These are phyloP conservation scores for Phytophthora vignae DNA, from an alignment of 352 stramenopile genomes.

Conservation along the genomic window DNA sequence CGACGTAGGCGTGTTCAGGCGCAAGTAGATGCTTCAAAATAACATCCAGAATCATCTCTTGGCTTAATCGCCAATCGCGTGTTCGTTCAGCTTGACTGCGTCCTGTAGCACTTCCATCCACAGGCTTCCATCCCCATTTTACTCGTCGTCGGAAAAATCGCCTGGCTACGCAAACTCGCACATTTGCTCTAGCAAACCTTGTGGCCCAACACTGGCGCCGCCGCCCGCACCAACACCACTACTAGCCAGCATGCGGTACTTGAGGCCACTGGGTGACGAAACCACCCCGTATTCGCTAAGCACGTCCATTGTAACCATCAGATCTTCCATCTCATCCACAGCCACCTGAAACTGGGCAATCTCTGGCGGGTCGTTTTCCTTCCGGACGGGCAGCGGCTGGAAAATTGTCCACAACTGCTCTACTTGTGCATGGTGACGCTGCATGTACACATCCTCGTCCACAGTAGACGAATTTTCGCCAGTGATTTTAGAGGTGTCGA, in stretches of 20 bases:
- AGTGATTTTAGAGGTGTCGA: conserved; percentile 24
- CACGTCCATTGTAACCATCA: conserved; percentile 77
- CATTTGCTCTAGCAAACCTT: conserved; percentile 60
- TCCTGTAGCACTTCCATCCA: conserved; percentile 74
- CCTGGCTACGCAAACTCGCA: conserved; percentile 47
- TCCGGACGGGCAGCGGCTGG: conserved; percentile 76
- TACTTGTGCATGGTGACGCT: conserved; percentile 43
- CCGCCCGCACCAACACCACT: conserved; percentile 16
- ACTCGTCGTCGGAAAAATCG: conserved; percentile 17
- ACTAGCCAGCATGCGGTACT: conserved; percentile 56
- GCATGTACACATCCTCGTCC: conserved; percentile 28
- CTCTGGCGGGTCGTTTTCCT: conserved; percentile 54
- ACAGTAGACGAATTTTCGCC: conserved; percentile 18
- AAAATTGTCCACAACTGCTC: conserved; percentile 79
- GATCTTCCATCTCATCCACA: conserved; percentile 77
- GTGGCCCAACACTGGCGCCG: conserved; percentile 23
- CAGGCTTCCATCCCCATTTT: conserved; percentile 23
- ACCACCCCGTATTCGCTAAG: conserved; percentile 59
- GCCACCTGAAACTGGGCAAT: conserved; percentile 72
- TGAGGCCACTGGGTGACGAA: conserved; percentile 34
- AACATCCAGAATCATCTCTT: conserved; percentile 63
- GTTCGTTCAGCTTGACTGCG: conserved; percentile 72
- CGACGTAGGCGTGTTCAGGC: conserved; percentile 28
- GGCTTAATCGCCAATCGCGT: conserved; percentile 59
- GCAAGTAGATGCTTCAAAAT: conserved; percentile 63